Evolutionary conservation across 2,329 filamentous ascomycete genomes (phyloP).

Genomic region (Teratosphaeria nubilosa): DNA sequence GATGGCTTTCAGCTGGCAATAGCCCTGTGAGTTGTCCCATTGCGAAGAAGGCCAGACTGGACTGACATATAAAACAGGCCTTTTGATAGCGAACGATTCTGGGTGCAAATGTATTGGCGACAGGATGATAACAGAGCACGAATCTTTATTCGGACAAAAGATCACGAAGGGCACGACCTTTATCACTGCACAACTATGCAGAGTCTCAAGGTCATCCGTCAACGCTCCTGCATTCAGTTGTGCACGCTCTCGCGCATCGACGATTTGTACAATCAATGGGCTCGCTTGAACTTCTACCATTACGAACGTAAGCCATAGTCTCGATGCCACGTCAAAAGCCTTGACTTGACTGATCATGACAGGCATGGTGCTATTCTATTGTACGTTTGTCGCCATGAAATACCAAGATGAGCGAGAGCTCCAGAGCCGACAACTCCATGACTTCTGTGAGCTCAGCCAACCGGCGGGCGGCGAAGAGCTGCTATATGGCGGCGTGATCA

Average conservation of each 20-base stretch:
- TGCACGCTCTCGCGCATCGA: constrained; percentile 21
- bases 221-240: constrained; percentile 29
- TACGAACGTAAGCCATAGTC: constrained; percentile 39
- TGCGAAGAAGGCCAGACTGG: neutral
- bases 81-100: constrained; percentile 38
- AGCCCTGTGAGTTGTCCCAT: constrained; percentile 20
- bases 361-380: constrained; percentile 50
- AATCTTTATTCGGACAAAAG: constrained; percentile 42
- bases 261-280: constrained; percentile 41
- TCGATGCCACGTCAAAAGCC: neutral
- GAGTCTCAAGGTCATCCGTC: constrained; percentile 33
- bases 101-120: constrained; percentile 34
- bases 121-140: constrained; percentile 42
- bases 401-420: constrained; percentile 39
- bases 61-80: constrained; percentile 23
- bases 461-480: constrained; percentile 4
- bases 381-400: constrained; percentile 47
- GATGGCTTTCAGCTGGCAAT: constrained; percentile 34
- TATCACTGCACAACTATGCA: constrained; percentile 44
- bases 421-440: constrained; percentile 28
- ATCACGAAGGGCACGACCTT: constrained; percentile 28
- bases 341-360: neutral
- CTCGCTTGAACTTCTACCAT: constrained; percentile 43
- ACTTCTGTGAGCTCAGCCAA: constrained; percentile 39
- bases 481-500: constrained; percentile 43